Conservation (phyloP, 495 filamentous ascomycete species). For the Talaromyces thailandensis region DNA sequence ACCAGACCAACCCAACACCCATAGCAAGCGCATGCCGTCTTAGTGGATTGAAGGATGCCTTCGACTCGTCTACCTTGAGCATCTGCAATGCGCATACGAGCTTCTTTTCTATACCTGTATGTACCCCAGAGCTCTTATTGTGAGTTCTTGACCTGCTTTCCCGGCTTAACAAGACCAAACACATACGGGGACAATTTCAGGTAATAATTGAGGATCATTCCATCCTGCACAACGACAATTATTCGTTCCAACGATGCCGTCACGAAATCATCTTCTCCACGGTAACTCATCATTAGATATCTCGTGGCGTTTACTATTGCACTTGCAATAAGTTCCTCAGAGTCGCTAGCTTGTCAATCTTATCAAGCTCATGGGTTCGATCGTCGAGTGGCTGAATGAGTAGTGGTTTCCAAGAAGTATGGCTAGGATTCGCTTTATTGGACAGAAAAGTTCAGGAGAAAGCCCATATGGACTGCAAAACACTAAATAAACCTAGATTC, state of each 20-base stretch:
- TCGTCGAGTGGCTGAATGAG: background rate
- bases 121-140: background rate
- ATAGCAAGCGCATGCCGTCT: background rate
- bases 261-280: background rate
- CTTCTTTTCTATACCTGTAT: background rate
- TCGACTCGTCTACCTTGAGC: background rate
- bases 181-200: constrained; percentile 1
- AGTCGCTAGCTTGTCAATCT: background rate
- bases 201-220: constrained; percentile 6
- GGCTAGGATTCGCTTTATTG: background rate
- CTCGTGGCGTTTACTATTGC: background rate
- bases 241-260: constrained; percentile 1
- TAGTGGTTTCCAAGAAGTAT: background rate
- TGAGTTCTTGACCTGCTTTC: background rate
- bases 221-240: background rate
- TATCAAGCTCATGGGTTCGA: constrained; percentile 2
- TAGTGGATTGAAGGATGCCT: background rate
- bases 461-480: constrained; percentile 1
- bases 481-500: background rate
- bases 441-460: background rate
- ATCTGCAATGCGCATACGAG: constrained; percentile 6
- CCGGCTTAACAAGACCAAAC: background rate
- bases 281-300: constrained; percentile 1
- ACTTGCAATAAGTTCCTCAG: background rate
- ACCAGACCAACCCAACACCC: background rate